These are phyloP conservation scores for Volvox reticuliferus DNA, from an alignment of 139 green algal species.

Conservation along the genomic window DNA sequence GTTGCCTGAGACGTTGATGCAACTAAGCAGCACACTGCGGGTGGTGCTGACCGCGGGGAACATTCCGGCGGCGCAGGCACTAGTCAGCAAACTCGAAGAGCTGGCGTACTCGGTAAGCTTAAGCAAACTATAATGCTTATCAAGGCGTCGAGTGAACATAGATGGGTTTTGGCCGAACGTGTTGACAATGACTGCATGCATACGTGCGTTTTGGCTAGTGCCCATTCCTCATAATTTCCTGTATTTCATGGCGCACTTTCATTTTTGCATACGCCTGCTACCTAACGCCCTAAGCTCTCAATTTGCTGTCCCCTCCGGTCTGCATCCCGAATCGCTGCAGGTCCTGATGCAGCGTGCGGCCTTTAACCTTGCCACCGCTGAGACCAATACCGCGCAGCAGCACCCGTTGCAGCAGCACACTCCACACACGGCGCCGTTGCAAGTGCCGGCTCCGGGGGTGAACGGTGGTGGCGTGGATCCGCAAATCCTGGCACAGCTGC, in stretches of 20 bases:
- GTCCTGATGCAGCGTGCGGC: slow-evolving; percentile 43
- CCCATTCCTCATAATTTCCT: too few species aligned
- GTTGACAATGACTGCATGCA: too few species aligned
- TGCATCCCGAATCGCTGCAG: background rate
- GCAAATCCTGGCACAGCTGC: slow-evolving; percentile 30
- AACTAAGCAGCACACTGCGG: slow-evolving; percentile 23
- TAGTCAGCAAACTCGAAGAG: slow-evolving; percentile 40
- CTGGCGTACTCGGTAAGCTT: slow-evolving; percentile 37
- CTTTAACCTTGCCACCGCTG: slow-evolving; percentile 37
- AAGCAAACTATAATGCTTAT: background rate
- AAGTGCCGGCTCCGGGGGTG: background rate
- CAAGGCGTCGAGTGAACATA: too few species aligned
- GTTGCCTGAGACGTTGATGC: slow-evolving; percentile 39
- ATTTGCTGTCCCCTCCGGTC: too few species aligned
- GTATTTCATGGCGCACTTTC: too few species aligned
- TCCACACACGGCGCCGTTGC: background rate
- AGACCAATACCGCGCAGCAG: slow-evolving; percentile 5
- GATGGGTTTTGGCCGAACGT: too few species aligned
- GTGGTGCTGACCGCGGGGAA: slow-evolving; percentile 43
- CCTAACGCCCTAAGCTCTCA: too few species aligned
- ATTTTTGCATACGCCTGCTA: too few species aligned
- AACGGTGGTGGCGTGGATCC: slow-evolving; percentile 19
- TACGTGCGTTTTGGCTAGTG: too few species aligned
- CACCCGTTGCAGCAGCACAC: background rate
- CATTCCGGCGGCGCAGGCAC: slow-evolving; percentile 26